Evolutionary conservation across 805 yeast genomes (phyloP).

Genomic region (Spathaspora sp.): DNA sequence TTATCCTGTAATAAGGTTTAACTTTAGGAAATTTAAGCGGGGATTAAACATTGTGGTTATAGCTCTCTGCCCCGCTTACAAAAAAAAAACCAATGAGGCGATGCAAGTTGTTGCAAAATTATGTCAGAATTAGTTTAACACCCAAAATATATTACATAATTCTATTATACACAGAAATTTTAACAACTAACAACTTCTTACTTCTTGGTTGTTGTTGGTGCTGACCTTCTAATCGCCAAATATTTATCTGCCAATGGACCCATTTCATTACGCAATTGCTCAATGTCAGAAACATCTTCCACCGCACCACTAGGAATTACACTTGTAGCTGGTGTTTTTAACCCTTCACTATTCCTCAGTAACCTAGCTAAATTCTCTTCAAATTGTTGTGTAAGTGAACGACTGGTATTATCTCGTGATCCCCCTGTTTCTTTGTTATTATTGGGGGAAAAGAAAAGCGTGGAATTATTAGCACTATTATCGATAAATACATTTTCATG

Average conservation of each 20-base stretch:
- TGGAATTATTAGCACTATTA: slow-evolving; percentile 14
- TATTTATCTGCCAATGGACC: background rate
- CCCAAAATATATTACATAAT: too few species aligned
- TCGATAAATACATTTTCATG: slow-evolving; percentile 35
- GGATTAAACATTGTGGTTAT: too few species aligned
- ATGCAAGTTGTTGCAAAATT: background rate
- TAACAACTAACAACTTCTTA: too few species aligned
- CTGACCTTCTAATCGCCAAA: background rate
- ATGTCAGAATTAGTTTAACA: too few species aligned
- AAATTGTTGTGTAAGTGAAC: background rate
- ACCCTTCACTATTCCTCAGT: background rate
- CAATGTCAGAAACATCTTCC: background rate
- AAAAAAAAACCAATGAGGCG: too few species aligned
- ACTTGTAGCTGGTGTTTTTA: background rate
- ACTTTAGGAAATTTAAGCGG: too few species aligned
- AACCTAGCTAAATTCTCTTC: background rate
- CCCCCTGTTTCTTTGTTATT: slow-evolving; percentile 6
- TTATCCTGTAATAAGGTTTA: too few species aligned
- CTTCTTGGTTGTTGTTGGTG: background rate
- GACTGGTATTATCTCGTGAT: slow-evolving; percentile 10
- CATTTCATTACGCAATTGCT: background rate
- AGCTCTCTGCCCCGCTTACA: too few species aligned
- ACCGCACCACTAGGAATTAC: background rate
- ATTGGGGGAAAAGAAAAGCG: slow-evolving; percentile 12
- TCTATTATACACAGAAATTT: too few species aligned